Evolutionary conservation across 2,329 filamentous ascomycete species (phyloP).

Genomic region (Beauveria bassiana): DNA sequence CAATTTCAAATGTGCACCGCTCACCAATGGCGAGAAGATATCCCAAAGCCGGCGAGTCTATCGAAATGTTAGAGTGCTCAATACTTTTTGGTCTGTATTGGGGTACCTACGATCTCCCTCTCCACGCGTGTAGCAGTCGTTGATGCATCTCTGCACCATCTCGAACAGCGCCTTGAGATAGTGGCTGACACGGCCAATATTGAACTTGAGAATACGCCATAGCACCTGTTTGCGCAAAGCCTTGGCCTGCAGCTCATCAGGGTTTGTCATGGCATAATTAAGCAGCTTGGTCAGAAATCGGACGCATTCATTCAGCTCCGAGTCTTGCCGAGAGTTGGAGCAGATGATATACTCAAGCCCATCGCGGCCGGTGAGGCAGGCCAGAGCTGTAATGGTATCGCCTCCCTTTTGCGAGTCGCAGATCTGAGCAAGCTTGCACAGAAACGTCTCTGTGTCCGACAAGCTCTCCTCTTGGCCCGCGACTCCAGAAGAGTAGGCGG

Average conservation of each 20-base stretch:
- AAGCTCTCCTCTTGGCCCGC: neutral
- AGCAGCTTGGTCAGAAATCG: neutral
- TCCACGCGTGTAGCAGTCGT: neutral
- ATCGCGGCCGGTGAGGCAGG: neutral
- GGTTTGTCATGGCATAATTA: neutral
- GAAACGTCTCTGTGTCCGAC: neutral
- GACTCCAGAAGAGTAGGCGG: neutral
- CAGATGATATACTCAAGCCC: slow-evolving; percentile 12
- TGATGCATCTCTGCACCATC: neutral
- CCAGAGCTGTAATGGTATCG: slow-evolving; percentile 11
- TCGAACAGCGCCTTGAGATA: neutral
- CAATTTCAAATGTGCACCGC: neutral
- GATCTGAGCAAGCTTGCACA: slow-evolving; percentile 14
- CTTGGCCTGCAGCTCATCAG: neutral
- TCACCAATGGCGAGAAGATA: neutral
- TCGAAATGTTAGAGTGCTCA: neutral
- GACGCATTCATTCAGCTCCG: slow-evolving; percentile 10
- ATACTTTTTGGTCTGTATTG: neutral
- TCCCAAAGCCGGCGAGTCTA: neutral
- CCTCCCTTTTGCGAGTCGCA: slow-evolving; percentile 12
- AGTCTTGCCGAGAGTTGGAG: slow-evolving; percentile 10
- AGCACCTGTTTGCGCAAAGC: slow-evolving; percentile 12
- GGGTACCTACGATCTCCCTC: neutral
- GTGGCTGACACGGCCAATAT: neutral
- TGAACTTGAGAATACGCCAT: neutral